Evolutionary conservation across 1,284 basidiomycete species (phyloP), one percentile per base, ranked within the genome.

Genomic region (Trametes sp.): DNA sequence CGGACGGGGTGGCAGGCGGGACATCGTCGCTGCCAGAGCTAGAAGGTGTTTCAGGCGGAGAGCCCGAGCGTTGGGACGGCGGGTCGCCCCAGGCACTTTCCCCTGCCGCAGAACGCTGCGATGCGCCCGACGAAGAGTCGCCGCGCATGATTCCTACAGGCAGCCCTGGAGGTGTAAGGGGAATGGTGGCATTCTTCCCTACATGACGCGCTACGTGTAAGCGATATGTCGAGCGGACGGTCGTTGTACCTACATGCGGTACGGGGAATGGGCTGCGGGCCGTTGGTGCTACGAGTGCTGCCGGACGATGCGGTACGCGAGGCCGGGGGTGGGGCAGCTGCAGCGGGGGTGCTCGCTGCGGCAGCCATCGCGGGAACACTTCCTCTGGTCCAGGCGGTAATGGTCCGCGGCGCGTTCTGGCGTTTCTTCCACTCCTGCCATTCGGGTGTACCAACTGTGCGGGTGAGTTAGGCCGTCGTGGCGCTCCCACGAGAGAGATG

Each of bases 371-470:
- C n/a, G 9, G 29, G 59, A 11, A 44, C 51, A 8, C 35, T 26
- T 5, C 41, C 56, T 35, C 63, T 51, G 4, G 46, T 57, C 55
- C 59, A 55, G 6, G 45, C 46, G 11, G 41, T 61, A 26, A 58
- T 44, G 4, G 26, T 9, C 1, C 31, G 56, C 23, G 29, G 21
- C 4, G 44, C 51, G 6, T 44, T 33, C 26, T 59, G 56, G 21
- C 41, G 53, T 6, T 51, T 16, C 36, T 59, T 64, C 62, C 57
- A 62, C 21, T 33, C 49, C 29, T 58, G 61, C 63, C 63, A 65
- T 49, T 65, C 66, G 5, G 46, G 49, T 1, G 63, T 67, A 2
- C 66, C 63, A 8, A 65, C 66, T 65, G 16, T 19, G 14, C 14
- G 26, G 3, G 23, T 21, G 31, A 4, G 23, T 21, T 1, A 48